phyloP scores from a whole-genome alignment of 202 grass and related monocot genomes.

The Carex arenaria region DNA sequence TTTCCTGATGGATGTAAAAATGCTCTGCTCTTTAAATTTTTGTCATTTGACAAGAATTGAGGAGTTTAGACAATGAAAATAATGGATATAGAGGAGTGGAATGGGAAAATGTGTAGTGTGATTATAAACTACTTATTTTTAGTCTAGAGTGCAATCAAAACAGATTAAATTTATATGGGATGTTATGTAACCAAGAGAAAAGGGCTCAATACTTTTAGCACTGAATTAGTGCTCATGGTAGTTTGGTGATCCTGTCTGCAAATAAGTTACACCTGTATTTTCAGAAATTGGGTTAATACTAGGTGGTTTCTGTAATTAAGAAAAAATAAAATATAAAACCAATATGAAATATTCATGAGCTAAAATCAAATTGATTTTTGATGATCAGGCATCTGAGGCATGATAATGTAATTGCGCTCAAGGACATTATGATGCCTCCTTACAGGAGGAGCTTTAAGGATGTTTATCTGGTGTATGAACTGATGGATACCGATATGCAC shows the following conservation, averaged over 20 bases:
- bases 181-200: not conserved
- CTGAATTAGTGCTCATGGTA: not conserved
- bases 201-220: not conserved
- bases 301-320: not conserved
- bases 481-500: conserved; percentile 87
- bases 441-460: conserved; percentile 79
- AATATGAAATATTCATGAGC: not conserved
- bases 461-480: conserved; percentile 83
- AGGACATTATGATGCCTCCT: conserved; percentile 88
- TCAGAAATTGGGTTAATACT: not conserved
- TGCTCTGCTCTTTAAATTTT: not conserved
- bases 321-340: not conserved
- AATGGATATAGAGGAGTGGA: not conserved
- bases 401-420: conserved; percentile 73
- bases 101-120: not conserved
- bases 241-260: not conserved
- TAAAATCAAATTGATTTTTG: not conserved
- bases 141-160: not conserved
- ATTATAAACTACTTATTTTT: not conserved
- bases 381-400: conserved; percentile 51
- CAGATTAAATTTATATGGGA: not conserved
- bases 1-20: not conserved
- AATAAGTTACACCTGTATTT: not conserved
- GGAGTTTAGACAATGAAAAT: not conserved
- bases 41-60: not conserved